Percentiles rank a stretch among this genome's conserved stretches.
Evolutionary conservation across 106 monocot genomes (phyloP).

Genomic region (Apostasia ramifera): DNA sequence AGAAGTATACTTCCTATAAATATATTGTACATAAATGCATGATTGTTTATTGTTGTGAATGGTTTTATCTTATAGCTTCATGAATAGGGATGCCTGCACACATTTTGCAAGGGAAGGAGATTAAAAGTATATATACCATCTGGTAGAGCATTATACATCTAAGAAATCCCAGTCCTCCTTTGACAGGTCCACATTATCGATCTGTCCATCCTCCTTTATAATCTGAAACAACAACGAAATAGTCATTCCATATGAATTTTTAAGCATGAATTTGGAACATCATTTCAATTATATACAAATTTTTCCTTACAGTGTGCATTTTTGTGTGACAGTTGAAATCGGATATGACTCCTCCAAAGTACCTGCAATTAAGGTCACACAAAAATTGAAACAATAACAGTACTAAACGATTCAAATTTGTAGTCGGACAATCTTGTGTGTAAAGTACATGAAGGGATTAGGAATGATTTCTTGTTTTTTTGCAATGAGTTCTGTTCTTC

Average conservation of each 20-base stretch:
- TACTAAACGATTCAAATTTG: not conserved
- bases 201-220: conserved; percentile 37
- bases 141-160: not conserved
- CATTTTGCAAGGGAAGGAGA: too few species aligned
- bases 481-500: not conserved
- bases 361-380: conserved; percentile 26
- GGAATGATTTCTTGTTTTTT: not conserved
- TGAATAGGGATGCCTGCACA: too few species aligned
- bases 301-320: conserved; percentile 54
- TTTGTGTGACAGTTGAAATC: conserved; percentile 38
- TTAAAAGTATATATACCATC: too few species aligned
- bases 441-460: too few species aligned
- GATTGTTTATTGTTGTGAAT: too few species aligned
- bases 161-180: conserved; percentile 57
- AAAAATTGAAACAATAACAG: not conserved
- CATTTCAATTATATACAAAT: not conserved
- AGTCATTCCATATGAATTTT: not conserved
- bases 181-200: conserved; percentile 45
- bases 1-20: too few species aligned
- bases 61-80: too few species aligned
- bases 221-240: conserved; percentile 27
- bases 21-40: too few species aligned
- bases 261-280: not conserved
- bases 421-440: not conserved
- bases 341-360: conserved; percentile 44